A percentile compares a stretch with the other conserved stretches of the same genome.
These are phyloP conservation scores for Lachancea waltii DNA, from an alignment of 805 yeast genomes.

Conservation along the genomic window DNA sequence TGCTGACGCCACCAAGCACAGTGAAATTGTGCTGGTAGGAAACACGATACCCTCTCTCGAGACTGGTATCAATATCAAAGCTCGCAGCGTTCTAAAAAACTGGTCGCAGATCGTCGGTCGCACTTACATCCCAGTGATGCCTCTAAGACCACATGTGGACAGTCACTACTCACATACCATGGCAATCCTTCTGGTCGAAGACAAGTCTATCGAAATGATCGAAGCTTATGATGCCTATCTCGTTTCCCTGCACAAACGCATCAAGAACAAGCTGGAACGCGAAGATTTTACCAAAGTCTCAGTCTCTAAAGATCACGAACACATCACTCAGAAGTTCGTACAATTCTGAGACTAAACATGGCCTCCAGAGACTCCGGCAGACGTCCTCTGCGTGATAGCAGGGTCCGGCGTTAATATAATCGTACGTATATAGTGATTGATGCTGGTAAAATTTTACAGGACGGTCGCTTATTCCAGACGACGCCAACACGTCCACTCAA, in stretches of 20 bases:
- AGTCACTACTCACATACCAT: conserved; percentile 32
- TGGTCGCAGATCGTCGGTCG: conserved; percentile 30
- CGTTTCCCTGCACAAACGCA: conserved; percentile 57
- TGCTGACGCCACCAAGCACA: conserved; percentile 19
- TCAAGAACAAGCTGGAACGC: conserved; percentile 46
- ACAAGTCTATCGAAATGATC: conserved; percentile 48
- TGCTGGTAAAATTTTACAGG: no score
- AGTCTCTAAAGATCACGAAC: conserved; percentile 22
- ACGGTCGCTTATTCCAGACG: background rate
- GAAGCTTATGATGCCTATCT: conserved; percentile 62
- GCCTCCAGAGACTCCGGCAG: background rate
- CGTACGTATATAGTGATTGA: background rate
- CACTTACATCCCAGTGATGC: conserved; percentile 21
- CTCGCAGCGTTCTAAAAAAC: conserved; percentile 53
- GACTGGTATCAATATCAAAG: conserved; percentile 62
- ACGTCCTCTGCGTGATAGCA: background rate
- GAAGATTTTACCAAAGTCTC: conserved; percentile 33
- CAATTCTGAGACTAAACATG: conserved; percentile 20
- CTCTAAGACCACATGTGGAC: conserved; percentile 31
- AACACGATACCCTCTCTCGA: conserved; percentile 63
- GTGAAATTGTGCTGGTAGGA: conserved; percentile 24
- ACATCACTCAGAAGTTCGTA: conserved; percentile 29
- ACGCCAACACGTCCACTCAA: background rate
- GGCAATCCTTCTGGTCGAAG: conserved; percentile 65
- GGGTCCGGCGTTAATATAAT: background rate